Evolutionary conservation across 495 filamentous ascomycete species (phyloP), one percentile per base, ranked within the genome.

Genomic region (Penicillium odoratum): DNA sequence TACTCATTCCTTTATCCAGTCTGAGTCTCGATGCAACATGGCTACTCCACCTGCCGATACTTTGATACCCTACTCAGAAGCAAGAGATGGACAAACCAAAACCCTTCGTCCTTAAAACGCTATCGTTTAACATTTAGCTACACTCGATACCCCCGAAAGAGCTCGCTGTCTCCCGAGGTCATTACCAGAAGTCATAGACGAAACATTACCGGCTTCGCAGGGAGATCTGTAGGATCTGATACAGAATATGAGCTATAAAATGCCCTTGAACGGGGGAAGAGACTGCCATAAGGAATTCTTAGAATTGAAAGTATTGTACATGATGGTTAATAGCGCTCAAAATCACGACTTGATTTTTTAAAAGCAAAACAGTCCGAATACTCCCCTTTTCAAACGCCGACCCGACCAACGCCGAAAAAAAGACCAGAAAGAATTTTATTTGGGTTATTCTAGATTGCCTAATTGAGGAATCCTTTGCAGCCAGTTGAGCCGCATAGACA

Each of bases 391-490:
- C 45, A 56, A 68, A 69, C 57, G 61, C 64, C 58, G 54, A 55
- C 38, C 60, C 49, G 31, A 46, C 40, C 33, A 69, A 69, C 64
- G 57, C 66, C 61, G 46, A 42, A 58, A 48, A 26, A 50, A 40
- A 53, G 21, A 40, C 43, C 44, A 53, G 42, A 34, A 44, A 58
- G 36, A 47, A 47, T 31, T 40, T 36, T 13, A 42, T 25, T 46
- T 38, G 55, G 15, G 25, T 50, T 85, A 21, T 47, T 5, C 21
- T 47, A 47, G 21, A 28, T 26, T 9, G 4, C 21, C 11, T 81
- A 98, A 74, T 98, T 98, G 75, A 98, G 89, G 78, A 98, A 98
- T 52, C 94, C 94, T 81, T 98, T 98, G 78, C 94, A 98, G 18
- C 90, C 91, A 9, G 89, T 85, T 38, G 93, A 96, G 47, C 94